A percentile compares a stretch with the other conserved stretches of the same genome.
Conservation (phyloP, 1,139 yeast genomes). For the Eremothecium cymbalariae region DNA sequence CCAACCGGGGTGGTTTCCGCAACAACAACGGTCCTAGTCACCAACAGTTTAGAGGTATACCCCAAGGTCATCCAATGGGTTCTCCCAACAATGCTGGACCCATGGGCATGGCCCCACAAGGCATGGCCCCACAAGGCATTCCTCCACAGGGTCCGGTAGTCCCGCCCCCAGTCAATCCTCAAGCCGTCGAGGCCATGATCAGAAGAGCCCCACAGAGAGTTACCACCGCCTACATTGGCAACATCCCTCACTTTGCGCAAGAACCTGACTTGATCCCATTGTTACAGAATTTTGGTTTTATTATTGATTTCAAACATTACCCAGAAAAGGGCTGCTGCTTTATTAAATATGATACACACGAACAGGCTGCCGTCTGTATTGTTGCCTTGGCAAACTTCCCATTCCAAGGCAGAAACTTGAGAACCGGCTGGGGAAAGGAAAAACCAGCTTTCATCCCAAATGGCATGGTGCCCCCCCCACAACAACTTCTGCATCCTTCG, state of each 20-base stretch:
- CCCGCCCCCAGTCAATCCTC: slow-evolving; percentile 38
- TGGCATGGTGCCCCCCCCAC: slow-evolving; percentile 16
- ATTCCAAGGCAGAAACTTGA: slow-evolving; percentile 69
- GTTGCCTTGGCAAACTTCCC: slow-evolving; percentile 70
- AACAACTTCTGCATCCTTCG: slow-evolving; percentile 11
- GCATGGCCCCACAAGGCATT: slow-evolving; percentile 18
- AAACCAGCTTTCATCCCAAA: slow-evolving; percentile 37
- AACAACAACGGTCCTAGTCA: slow-evolving; percentile 17
- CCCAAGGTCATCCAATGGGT: slow-evolving; percentile 10
- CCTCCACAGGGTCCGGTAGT: slow-evolving; percentile 23
- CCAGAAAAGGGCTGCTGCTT: slow-evolving; percentile 57
- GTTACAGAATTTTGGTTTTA: slow-evolving; percentile 70
- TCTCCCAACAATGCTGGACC: slow-evolving; percentile 7
- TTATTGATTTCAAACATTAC: slow-evolving; percentile 71
- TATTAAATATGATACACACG: slow-evolving; percentile 80
- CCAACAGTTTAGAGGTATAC: slow-evolving; percentile 9
- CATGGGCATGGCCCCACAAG: too few species aligned
- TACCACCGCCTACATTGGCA: slow-evolving; percentile 84
- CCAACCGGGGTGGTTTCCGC: slow-evolving; percentile 24
- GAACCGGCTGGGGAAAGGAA: slow-evolving; percentile 85
- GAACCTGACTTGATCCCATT: slow-evolving; percentile 70
- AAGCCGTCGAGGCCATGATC: slow-evolving; percentile 58
- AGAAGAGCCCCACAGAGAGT: slow-evolving; percentile 67
- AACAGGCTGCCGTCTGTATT: slow-evolving; percentile 81
- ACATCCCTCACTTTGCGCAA: slow-evolving; percentile 67